Evolutionary conservation across 768 basidiomycete genomes (phyloP), one percentile per base, ranked within the genome.

Genomic region (Tulasnella sp.): DNA sequence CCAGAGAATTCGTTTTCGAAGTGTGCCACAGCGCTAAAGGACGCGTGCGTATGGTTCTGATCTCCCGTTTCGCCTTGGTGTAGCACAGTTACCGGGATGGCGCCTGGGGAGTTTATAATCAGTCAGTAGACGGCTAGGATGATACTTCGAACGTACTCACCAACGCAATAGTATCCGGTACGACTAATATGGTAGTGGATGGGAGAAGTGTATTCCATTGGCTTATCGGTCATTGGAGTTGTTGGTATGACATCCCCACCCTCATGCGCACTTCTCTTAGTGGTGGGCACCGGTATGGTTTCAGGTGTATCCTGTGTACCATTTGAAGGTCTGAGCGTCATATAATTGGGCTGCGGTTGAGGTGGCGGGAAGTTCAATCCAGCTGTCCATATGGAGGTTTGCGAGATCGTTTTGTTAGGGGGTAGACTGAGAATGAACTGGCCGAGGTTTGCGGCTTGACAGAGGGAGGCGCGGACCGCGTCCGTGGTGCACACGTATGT

Each of bases 91-190:
- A 98, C 81, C 35, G 96, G 96, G 23, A 99, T 78, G 48, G 89
- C 77, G 29, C 88, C 92, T 91, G 59, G 4, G 4, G 23, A 39
- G 4, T 32, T 17, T 34, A 31, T 21, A 36, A 39, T 11, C 40
- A 15, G 31, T 32, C 15, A 29, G n/a, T 46, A 43, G 14, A 34
- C 6, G 11, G 12, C 23, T 12, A 27, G 9, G 42, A 58, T 12
- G 11, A 35, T 11, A 49, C 23, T 17, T 15, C 29, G 29, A 23
- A 31, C 23, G 21, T 14, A 61, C 46, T 39, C 35, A 84, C 93
- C 92, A 61, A 94, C 83, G 68, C 94, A 98, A 68, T 96, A 98
- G 67, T 96, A 97, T 1, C 94, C 96, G 1, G 89, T 92, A 68
- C 84, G 85, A 25, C 73, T 72, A 21, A 98, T 88, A 21, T 75